Evolutionary conservation across 306 rosid species (phyloP).

Genomic region (Prunus campanulata): DNA sequence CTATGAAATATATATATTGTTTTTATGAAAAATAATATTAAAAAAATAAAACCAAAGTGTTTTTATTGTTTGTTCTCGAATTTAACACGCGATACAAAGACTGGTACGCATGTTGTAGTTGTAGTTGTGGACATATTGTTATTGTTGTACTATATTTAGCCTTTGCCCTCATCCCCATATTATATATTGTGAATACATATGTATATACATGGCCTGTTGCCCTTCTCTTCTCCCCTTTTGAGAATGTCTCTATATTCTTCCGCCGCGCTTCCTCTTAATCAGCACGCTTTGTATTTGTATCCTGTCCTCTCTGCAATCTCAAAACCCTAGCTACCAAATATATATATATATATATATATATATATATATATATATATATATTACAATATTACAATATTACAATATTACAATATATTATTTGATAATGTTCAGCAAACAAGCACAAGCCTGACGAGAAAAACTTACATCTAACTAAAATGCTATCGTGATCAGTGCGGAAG

Average conservation of each 20-base stretch:
- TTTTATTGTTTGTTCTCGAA: background rate
- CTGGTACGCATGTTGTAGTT: background rate
- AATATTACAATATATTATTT: too few species aligned
- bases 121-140: background rate
- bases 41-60: background rate
- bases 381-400: too few species aligned
- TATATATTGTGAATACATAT: too few species aligned
- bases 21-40: background rate
- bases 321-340: background rate
- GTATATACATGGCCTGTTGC: background rate
- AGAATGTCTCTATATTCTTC: conserved; percentile 13
- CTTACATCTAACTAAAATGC: too few species aligned
- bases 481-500: rapidly evolving
- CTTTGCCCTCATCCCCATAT: conserved; percentile 30
- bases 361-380: too few species aligned
- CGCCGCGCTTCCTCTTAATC: conserved; percentile 20
- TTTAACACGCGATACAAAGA: background rate
- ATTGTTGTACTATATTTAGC: background rate
- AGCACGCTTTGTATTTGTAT: background rate
- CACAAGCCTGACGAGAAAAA: too few species aligned
- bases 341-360: too few species aligned
- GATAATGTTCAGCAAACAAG: too few species aligned
- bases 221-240: conserved; percentile 34
- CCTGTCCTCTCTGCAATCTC: background rate
- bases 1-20: background rate